Percentiles rank a stretch among this genome's conserved stretches.
Conservation (phyloP, 2,329 filamentous ascomycete genomes). For the Cordyceps farinosa region DNA sequence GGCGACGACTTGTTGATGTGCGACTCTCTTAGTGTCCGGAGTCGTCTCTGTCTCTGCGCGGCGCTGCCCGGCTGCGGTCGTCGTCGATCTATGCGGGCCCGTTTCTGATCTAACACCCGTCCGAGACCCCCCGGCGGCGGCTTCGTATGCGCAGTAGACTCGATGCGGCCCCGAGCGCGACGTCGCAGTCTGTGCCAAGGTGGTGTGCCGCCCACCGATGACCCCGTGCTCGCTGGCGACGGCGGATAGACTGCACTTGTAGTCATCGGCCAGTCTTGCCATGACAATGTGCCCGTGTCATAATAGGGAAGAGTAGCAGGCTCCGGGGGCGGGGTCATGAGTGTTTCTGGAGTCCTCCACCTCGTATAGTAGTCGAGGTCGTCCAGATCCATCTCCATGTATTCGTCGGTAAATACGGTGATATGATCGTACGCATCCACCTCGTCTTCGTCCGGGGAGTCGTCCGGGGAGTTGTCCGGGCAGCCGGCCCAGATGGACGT, state of each 20-base stretch:
- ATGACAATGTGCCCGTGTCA: background rate
- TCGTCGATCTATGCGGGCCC: background rate
- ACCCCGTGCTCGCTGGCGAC: background rate
- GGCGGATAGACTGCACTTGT: background rate
- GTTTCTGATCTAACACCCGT: background rate
- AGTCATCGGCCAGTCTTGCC: background rate
- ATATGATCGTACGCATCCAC: background rate
- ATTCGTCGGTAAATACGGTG: background rate
- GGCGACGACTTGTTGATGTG: constrained; percentile 6
- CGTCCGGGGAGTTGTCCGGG: background rate
- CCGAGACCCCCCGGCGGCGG: background rate
- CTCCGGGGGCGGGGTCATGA: background rate
- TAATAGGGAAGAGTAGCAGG: background rate
- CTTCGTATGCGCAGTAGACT: background rate
- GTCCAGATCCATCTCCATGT: background rate
- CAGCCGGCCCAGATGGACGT: background rate
- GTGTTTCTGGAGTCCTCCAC: background rate
- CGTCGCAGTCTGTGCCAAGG: background rate
- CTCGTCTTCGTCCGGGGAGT: background rate
- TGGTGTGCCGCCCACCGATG: background rate
- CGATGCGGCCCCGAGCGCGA: background rate
- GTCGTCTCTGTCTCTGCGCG: background rate
- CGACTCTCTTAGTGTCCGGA: background rate
- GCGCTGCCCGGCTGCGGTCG: background rate
- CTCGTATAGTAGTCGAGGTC: background rate